Base-by-base conservation (phyloP, 1,284 basidiomycete species). In the Apiotrichum laibachii region DNA sequence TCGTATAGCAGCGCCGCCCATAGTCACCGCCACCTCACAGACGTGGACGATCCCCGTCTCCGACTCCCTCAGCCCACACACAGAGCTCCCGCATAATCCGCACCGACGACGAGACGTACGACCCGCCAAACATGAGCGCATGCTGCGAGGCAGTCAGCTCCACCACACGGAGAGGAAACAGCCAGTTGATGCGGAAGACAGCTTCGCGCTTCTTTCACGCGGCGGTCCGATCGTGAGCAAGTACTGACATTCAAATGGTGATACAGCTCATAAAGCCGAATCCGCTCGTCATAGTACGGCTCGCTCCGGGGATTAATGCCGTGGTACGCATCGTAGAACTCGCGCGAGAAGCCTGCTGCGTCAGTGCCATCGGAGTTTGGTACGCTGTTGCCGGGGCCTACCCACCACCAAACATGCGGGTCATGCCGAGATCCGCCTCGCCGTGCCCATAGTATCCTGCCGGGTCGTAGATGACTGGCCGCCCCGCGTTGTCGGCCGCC, bases 341-440 rank as follows among this genome's bases (percentile, higher is more conserved):
- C 79, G 19, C 72, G 60, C 0, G 86, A 82, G 66, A 92, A 86
- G 8, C 91, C 79, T 79, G 56, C n/a, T n/a, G n/a, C 15, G 50
- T 62, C 51, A 62, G 57, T 10, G 43, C 5, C 16, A 8, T 35
- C 13, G 8, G 34, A 8, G 34, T 35, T 13, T 7, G 34, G 34
- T 7, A 13, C 7, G 34, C 7, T 35, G 34, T 35, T 13, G 42
- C n/a, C 5, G 15, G 2, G n/a, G 5, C 42, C 18, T 11, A 59
- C 71, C 56, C 52, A 76, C 76, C 90, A 2, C 90, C 90, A 69
- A 94, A 93, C 62, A 93, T 90, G 44, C 86, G 82, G 16, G 85
- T 86, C 51, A 93, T 91, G 0, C 89, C 88, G 37, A 93, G 82
- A 66, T 94, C 91, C 15, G 87, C 87, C 79, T 94, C 91, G 62